Evolutionary conservation across 768 basidiomycete species (phyloP).

Genomic region (Boletus pseudo-olivaceus): DNA sequence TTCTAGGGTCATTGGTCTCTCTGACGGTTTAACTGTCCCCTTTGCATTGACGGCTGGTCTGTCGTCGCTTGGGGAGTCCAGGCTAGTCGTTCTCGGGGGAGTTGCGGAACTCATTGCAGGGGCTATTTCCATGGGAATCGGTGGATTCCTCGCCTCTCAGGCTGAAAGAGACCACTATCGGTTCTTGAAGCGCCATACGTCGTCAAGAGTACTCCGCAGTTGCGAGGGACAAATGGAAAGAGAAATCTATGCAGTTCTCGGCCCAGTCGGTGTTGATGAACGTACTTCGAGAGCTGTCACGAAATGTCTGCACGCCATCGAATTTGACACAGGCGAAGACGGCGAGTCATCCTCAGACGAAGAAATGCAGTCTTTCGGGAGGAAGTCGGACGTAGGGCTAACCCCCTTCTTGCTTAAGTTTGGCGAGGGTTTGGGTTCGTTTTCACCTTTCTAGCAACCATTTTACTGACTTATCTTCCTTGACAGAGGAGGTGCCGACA

Average conservation of each 20-base stretch:
- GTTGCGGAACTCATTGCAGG: conserved; percentile 96
- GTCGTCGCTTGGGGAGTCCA: conserved; percentile 83
- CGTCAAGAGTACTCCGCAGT: conserved; percentile 78
- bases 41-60: conserved; percentile 90
- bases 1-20: conserved; percentile 79
- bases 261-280: conserved; percentile 87
- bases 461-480: not conserved
- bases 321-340: conserved; percentile 38
- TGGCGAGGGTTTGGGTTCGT: conserved; percentile 84
- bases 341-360: conserved; percentile 37
- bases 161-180: conserved; percentile 94
- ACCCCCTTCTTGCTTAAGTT: conserved; percentile 95
- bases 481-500: conserved; percentile 81
- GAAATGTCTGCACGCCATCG: conserved; percentile 64
- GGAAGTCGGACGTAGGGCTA: conserved; percentile 78
- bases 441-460: not conserved
- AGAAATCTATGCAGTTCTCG: conserved; percentile 85
- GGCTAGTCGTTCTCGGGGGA: conserved; percentile 91
- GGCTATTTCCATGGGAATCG: conserved; percentile 97
- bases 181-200: conserved; percentile 70
- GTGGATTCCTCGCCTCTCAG: conserved; percentile 95
- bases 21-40: conserved; percentile 87
- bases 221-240: conserved; percentile 96
- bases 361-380: conserved; percentile 56
- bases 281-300: conserved; percentile 76